Percentiles rank a stretch among this genome's conserved stretches.
These are phyloP conservation scores for Phytophthora cajani DNA, from an alignment of 352 stramenopile species.

Conservation along the genomic window DNA sequence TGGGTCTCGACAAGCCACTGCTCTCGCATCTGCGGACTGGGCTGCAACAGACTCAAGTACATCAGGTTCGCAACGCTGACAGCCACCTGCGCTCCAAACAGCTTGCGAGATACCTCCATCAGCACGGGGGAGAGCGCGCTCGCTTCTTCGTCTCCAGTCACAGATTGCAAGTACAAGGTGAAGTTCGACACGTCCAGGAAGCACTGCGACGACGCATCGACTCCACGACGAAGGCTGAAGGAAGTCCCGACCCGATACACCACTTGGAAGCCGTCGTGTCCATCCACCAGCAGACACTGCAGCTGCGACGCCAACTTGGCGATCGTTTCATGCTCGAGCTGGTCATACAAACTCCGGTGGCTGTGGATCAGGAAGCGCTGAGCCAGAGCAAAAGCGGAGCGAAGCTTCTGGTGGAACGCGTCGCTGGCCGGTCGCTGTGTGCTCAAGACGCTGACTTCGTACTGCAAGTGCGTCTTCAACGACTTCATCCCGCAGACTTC, in stretches of 20 bases:
- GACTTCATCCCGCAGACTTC: conserved; percentile 61
- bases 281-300: conserved; percentile 50
- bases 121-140: conserved; percentile 56
- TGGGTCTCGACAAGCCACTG: conserved; percentile 73
- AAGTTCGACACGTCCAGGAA: conserved; percentile 51
- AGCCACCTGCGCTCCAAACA: conserved; percentile 54
- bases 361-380: conserved; percentile 68
- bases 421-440: conserved; percentile 34
- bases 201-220: conserved; percentile 36
- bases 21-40: conserved; percentile 36
- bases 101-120: conserved; percentile 63
- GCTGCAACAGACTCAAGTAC: conserved; percentile 77
- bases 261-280: conserved; percentile 53
- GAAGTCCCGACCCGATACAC: conserved; percentile 54
- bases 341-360: conserved; percentile 47
- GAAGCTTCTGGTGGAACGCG: conserved; percentile 35
- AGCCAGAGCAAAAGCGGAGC: conserved; percentile 42
- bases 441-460: conserved; percentile 61
- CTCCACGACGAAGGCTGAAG: conserved; percentile 46
- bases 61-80: conserved; percentile 70
- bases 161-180: conserved; percentile 47
- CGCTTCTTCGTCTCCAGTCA: conserved; percentile 39
- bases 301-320: conserved; percentile 34
- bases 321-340: conserved; percentile 45
- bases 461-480: conserved; percentile 51